Evolutionary conservation across 2,329 filamentous ascomycete genomes (phyloP), one percentile per base, ranked within the genome.

Genomic region (Aspergillus latus): DNA sequence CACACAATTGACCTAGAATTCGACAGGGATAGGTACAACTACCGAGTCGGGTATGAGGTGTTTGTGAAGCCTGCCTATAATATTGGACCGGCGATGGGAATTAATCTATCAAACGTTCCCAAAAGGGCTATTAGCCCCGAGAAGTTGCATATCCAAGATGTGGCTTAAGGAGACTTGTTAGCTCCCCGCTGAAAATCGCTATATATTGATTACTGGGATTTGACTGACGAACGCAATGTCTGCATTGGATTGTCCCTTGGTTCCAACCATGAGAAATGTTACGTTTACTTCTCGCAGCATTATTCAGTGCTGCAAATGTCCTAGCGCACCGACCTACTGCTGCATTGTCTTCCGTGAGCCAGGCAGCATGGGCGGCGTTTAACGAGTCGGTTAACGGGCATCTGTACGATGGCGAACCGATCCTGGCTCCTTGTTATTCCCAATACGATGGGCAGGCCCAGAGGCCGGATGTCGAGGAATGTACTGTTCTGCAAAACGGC

Each of bases 381-480:
- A 55, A 58, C 21, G 21, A 13, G 6, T 57, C 34, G 6, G 30
- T 58, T 5, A 37, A 26, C 5, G 58, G 58, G 1, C 52, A 37
- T 16, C 49, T 60, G 3, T 34, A 36, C n/a, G 16, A 56, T 13
- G 56, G 58, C 28, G 42, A 54, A 13, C 58, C 58, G 0, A 46
- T 58, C 40, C n/a, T 58, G 10, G 49, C 56, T 3, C 56, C 48
- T 6, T 56, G 54, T 34, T 56, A 56, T n/a, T 42, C 28, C 1
- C 9, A 4, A 16, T 56, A 56, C 48, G 45, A 51, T 11, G 54
- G 54, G 10, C 2, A 37, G 16, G 4, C 30, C 5, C 46, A 55
- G 30, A 26, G n/a, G 10, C 49, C 40, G 21, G 52, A 45, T 15
- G 5, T 15, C 2, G 21, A 1, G 1, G 39, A 58, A 46, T 60